Evolutionary conservation across 352 stramenopile genomes (phyloP), one percentile per base, ranked within the genome.

Genomic region (Globisporangium rhizosaccharum): DNA sequence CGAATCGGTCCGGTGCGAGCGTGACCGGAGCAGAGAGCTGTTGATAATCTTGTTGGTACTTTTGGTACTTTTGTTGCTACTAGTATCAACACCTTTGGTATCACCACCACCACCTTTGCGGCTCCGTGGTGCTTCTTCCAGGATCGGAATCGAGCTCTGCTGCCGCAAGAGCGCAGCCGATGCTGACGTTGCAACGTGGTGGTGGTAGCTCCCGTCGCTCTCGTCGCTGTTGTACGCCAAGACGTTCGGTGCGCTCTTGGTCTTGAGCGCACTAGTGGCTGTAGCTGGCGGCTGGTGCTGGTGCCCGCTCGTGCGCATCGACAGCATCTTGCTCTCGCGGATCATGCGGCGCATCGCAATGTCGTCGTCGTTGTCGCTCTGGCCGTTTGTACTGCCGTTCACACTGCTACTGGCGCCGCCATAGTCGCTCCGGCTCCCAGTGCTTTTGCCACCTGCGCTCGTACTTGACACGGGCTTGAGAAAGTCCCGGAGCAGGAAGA

Each of bases 251-350:
- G 53, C 61, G 28, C 42, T 70, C 44, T 51, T 57, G 51, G 28
- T 36, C 50, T 56, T 64, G 47, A 39, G 15, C 26, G 49, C 44
- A 20, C 18, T 8, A 23, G 18, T 28, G 4, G 12, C 4, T 8
- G 41, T 14, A 23, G 15, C 11, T 5, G 41, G 15, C 41, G 18
- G 41, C 30, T 53, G n/a, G 26, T 59, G 56, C 23, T 55, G 48
- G 15, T 46, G 51, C 11, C 65, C 54, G 49, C 45, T 46, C 60
- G 11, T 71, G 36, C 69, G 70, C 76, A 88, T 87, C 10, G 65
- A 62, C 20, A 88, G 67, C 66, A 90, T 90, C 51, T 85, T 87
- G 63, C 75, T 88, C 70, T 88, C 81, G 39, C 78, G 78, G 46
- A 90, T 79, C 52, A 86, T 59, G 36, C 73, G 61, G 2, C 47